Evolutionary conservation across 805 yeast species (phyloP).

Genomic region (Candida multigemmis): DNA sequence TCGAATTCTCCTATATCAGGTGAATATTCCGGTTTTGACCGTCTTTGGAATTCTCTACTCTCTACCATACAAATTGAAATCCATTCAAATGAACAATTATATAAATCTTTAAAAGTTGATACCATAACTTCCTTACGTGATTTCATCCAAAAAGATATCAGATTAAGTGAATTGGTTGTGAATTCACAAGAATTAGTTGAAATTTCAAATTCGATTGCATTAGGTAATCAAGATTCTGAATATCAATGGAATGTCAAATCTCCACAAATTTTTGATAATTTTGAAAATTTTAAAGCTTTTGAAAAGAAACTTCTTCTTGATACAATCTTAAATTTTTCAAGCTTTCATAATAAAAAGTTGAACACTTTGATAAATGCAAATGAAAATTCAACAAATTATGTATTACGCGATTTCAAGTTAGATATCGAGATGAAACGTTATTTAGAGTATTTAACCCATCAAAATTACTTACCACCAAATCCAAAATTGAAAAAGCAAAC

Average conservation of each 20-base stretch:
- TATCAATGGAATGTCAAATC: constrained; percentile 71
- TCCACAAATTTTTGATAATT: constrained; percentile 64
- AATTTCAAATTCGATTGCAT: constrained; percentile 17
- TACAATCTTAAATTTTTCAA: constrained; percentile 55
- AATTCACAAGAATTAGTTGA: constrained; percentile 35
- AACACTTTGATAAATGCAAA: constrained; percentile 22
- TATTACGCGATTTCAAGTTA: constrained; percentile 38
- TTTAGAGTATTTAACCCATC: constrained; percentile 9
- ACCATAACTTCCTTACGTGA: constrained; percentile 46
- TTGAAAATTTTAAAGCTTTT: constrained; percentile 61
- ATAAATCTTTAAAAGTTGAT: constrained; percentile 40
- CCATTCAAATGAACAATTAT: constrained; percentile 40
- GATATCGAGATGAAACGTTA: constrained; percentile 28
- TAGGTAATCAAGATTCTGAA: constrained; percentile 24
- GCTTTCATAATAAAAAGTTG: constrained; percentile 16
- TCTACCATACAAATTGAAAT: constrained; percentile 41
- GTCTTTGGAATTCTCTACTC: constrained; percentile 40
- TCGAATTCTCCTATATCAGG: no score
- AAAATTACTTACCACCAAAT: constrained; percentile 1
- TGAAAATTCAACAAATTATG: constrained; percentile 58
- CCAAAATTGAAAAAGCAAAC: constrained; percentile 2
- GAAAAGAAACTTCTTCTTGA: constrained; percentile 52
- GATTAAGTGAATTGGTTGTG: constrained; percentile 47
- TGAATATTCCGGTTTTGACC: no score
- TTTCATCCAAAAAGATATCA: constrained; percentile 43